phyloP scores from a whole-genome alignment of 2,329 filamentous ascomycete species.

The Fusarium armeniacum region DNA sequence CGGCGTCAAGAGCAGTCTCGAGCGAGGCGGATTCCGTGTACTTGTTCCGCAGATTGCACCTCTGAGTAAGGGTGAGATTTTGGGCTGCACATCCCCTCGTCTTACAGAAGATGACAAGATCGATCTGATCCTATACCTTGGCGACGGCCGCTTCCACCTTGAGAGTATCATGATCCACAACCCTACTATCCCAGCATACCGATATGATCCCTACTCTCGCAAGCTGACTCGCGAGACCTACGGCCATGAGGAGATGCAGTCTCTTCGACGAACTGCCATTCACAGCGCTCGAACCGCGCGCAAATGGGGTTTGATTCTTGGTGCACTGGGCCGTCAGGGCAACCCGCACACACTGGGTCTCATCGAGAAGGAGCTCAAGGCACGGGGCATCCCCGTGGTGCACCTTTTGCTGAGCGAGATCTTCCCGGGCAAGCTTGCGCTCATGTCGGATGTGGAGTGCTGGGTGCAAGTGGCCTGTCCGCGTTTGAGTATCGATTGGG shows the following conservation, averaged over 20 bases:
- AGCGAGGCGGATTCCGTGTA: slow-evolving; percentile 86
- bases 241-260: slow-evolving; percentile 91
- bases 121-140: slow-evolving; percentile 88
- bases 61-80: slow-evolving; percentile 92
- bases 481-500: slow-evolving; percentile 98
- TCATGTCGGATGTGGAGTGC: slow-evolving; percentile 94
- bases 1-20: slow-evolving; percentile 81
- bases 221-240: slow-evolving; percentile 93
- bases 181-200: slow-evolving; percentile 88
- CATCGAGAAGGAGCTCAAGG: slow-evolving; percentile 82
- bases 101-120: slow-evolving; percentile 71
- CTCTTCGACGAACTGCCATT: slow-evolving; percentile 83
- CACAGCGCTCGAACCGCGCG: slow-evolving; percentile 78
- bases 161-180: slow-evolving; percentile 99
- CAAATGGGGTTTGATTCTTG: slow-evolving; percentile 96
- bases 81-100: slow-evolving; percentile 94
- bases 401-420: slow-evolving; percentile 94
- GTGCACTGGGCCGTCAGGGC: slow-evolving; percentile 91
- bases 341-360: slow-evolving; percentile 92
- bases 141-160: slow-evolving; percentile 94
- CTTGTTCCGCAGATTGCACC: slow-evolving; percentile 93
- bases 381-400: slow-evolving; percentile 82
- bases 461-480: slow-evolving; percentile 99
- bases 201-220: slow-evolving; percentile 96
- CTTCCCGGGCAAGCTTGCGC: slow-evolving; percentile 92